Base-by-base conservation (phyloP, 306 rosid species). In the Corylus avellana region DNA sequence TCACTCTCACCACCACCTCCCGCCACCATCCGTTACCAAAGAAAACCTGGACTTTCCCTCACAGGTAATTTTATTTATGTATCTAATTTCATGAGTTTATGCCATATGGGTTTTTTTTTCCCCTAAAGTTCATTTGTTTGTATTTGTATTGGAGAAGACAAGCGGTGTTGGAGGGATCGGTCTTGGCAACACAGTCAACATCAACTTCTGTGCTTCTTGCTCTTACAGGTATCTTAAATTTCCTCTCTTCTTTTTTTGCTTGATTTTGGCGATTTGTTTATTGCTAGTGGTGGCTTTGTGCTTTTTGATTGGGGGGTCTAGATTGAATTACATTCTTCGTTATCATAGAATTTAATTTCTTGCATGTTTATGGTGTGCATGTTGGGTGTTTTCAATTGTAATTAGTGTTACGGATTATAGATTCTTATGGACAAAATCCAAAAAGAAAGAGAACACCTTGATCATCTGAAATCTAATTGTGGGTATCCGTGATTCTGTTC, bases 121-220 rank as follows among this genome's bases (percentile, higher is more conserved):
- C 6, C 46, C 14, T 9, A 9, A 73, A n/a, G 11, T 27, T 72
- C 5, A 74, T 35, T 49, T 59, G 32, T 76, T 46, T 68, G 37
- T 74, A 0, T 53, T 8, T 44, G 72, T 12, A 74, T 83, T 76
- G 77, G 84, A 89, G 97, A 82, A 89, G 75, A 70, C 86, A 56
- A 51, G 50, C 5, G 68, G 1, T 37, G 13, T 79, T 27, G 91
- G 89, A 55, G 89, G 78, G 68, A 66, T 83, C 27, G 93, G 93
- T 59, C 44, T 83, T 29, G 93, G 93, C 70, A 88, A 86, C 85
- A 86, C 88, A 35, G 88, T 94, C 61, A 71, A 75, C 74, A 88
- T 91, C 80, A 88, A 83, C 64, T 91, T 80, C 85, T 89, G 94
- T 69, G 80, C 98, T 51, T 90, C 92, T 75, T 94, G 97, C 79